These are phyloP conservation scores for Mortierella sp. DNA, from an alignment of 371 early-diverging fungal genomes.

Conservation along the genomic window DNA sequence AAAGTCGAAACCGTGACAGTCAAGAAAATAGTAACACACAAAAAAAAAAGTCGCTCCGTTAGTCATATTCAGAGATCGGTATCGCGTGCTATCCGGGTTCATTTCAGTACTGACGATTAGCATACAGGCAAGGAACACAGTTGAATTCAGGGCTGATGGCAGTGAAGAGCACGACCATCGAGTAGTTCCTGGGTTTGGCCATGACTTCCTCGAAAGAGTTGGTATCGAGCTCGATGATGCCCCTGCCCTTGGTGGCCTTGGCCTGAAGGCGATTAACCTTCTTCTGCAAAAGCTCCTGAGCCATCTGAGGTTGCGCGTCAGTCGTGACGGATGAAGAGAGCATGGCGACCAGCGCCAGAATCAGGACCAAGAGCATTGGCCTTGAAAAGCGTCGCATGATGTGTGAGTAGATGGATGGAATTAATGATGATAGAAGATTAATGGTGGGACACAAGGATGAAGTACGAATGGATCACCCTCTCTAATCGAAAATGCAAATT, in stretches of 20 bases:
- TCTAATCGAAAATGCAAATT: too few relatives aligned
- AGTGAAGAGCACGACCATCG: slow-evolving; percentile 80
- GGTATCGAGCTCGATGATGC: slow-evolving; percentile 70
- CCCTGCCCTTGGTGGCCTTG: slow-evolving; percentile 56
- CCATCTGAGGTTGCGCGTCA: slow-evolving; percentile 22
- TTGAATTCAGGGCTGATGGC: slow-evolving; percentile 74
- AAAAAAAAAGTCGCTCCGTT: neutral
- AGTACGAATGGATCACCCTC: too few relatives aligned
- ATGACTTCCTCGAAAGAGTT: slow-evolving; percentile 71
- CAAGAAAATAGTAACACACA: neutral
- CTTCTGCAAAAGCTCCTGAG: slow-evolving; percentile 25
- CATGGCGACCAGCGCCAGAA: slow-evolving; percentile 28
- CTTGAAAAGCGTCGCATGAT: slow-evolving; percentile 36
- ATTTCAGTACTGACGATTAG: neutral
- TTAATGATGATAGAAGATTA: too few relatives aligned
- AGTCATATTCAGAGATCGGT: too few relatives aligned
- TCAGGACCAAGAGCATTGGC: slow-evolving; percentile 26
- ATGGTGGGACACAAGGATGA: too few relatives aligned
- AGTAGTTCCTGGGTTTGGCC: slow-evolving; percentile 82
- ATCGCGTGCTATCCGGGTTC: too few relatives aligned
- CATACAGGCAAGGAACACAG: slow-evolving; percentile 84
- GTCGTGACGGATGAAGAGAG: slow-evolving; percentile 14
- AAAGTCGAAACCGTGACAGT: too few relatives aligned
- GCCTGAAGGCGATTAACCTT: slow-evolving; percentile 55
- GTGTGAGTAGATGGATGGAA: too few relatives aligned